Conservation (phyloP, 345 rosid species). For the Brassica incana region DNA sequence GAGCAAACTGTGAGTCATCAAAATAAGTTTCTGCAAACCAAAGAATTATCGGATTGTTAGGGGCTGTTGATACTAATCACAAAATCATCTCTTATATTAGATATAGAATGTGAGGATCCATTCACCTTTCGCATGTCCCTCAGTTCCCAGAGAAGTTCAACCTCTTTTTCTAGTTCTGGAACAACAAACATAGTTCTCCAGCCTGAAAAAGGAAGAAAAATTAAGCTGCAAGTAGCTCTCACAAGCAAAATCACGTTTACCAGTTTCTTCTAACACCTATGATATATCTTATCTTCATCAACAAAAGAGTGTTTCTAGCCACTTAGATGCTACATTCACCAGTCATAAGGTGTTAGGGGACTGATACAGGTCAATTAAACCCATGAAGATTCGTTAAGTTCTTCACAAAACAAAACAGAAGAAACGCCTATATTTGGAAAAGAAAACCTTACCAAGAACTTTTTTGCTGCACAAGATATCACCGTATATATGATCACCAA, state of each 20-base stretch:
- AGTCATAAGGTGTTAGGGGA: not conserved
- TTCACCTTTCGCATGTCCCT: constrained; percentile 78
- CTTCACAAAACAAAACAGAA: not conserved
- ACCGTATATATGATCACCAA: constrained; percentile 98
- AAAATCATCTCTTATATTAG: not conserved
- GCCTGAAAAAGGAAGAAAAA: constrained; percentile 46
- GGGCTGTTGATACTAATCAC: not conserved
- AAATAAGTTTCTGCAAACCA: constrained; percentile 64
- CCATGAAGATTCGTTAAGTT: not conserved
- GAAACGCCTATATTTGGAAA: constrained; percentile 3
- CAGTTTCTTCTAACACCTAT: constrained; percentile 6
- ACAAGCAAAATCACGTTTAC: not conserved
- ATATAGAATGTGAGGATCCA: constrained; percentile 5
- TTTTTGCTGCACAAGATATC: constrained; percentile 97
- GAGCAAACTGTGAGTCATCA: constrained; percentile 81
- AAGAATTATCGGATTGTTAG: not conserved
- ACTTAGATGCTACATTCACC: constrained; percentile 6
- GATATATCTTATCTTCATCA: not conserved
- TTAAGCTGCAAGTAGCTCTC: constrained; percentile 10
- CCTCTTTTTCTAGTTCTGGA: constrained; percentile 96
- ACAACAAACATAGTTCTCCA: constrained; percentile 99
- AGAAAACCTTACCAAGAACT: constrained; percentile 64
- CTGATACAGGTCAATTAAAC: constrained; percentile 5
- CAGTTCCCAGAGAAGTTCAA: constrained; percentile 77
- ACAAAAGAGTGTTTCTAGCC: not conserved